Conservation (phyloP, 164 flowering plant genomes). For the Amborella trichopoda region DNA sequence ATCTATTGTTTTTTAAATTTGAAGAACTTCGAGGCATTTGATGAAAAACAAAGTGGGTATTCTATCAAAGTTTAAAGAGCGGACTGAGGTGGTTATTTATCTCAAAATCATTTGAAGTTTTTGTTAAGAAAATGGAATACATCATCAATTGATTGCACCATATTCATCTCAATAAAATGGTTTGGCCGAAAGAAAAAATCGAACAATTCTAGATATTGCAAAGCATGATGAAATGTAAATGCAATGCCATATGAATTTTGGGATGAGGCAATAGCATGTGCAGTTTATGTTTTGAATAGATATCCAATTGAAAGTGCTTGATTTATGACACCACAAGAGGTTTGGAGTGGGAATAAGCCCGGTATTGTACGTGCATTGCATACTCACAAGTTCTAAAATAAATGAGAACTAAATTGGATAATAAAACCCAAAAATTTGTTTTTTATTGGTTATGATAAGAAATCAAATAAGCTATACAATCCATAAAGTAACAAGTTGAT, state of each 20-base stretch:
- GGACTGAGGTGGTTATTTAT: not conserved
- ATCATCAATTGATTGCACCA: not conserved
- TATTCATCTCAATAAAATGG: not conserved
- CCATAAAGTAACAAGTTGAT: not conserved
- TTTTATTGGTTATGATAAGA: not conserved
- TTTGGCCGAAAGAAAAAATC: no score
- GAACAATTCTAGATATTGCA: not conserved
- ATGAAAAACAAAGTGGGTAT: not conserved
- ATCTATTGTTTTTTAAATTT: not conserved
- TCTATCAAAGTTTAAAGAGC: not conserved
- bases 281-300: not conserved
- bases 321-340: not conserved
- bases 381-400: not conserved
- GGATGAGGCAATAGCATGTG: not conserved
- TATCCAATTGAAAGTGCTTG: not conserved
- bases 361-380: not conserved
- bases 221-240: not conserved
- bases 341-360: conserved; percentile 4
- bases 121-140: not conserved
- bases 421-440: not conserved
- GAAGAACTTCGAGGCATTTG: not conserved
- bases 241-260: not conserved
- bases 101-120: not conserved
- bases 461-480: not conserved
- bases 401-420: not conserved